Conservation (phyloP, 177 flowering plant species). For the Vitis hybrid region DNA sequence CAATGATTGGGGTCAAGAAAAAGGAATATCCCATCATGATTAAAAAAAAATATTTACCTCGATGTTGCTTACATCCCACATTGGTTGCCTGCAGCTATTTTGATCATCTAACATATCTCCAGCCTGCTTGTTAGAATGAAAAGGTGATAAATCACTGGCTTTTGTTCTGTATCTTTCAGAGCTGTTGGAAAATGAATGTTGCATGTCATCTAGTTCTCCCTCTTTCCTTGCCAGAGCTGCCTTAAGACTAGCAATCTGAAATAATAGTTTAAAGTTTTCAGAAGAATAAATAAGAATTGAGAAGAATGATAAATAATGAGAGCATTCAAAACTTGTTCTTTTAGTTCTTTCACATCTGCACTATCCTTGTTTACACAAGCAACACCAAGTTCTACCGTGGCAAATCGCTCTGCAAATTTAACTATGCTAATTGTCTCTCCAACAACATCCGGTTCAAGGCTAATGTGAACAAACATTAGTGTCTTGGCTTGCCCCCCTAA, state of each 20-base stretch:
- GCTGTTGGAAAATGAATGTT: conserved; percentile 20
- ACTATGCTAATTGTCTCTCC: conserved; percentile 93
- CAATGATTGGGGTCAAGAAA: not conserved
- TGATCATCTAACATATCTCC: conserved; percentile 20
- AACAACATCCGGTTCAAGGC: conserved; percentile 79
- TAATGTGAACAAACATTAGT: conserved; percentile 92
- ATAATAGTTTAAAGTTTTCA: not conserved
- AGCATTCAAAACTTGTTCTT: conserved; percentile 62
- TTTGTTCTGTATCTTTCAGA: conserved; percentile 30
- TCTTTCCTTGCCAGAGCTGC: conserved; percentile 60
- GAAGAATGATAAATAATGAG: not conserved
- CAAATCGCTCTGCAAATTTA: conserved; percentile 92
- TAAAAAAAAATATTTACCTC: conserved; percentile 36
- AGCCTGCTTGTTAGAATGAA: conserved; percentile 24
- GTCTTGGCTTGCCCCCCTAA: conserved; percentile 97
- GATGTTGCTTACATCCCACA: conserved; percentile 59
- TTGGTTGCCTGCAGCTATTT: conserved; percentile 41
- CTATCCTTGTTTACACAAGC: conserved; percentile 78
- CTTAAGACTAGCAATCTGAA: conserved; percentile 83
- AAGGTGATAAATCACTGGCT: conserved; percentile 32
- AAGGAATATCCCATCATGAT: not conserved
- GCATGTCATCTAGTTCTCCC: conserved; percentile 28
- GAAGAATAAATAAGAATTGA: too few relatives aligned
- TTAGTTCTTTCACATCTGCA: conserved; percentile 80
- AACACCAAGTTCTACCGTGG: conserved; percentile 93